Conservation (phyloP, 1,284 basidiomycete genomes). For the Naganishia sp. region DNA sequence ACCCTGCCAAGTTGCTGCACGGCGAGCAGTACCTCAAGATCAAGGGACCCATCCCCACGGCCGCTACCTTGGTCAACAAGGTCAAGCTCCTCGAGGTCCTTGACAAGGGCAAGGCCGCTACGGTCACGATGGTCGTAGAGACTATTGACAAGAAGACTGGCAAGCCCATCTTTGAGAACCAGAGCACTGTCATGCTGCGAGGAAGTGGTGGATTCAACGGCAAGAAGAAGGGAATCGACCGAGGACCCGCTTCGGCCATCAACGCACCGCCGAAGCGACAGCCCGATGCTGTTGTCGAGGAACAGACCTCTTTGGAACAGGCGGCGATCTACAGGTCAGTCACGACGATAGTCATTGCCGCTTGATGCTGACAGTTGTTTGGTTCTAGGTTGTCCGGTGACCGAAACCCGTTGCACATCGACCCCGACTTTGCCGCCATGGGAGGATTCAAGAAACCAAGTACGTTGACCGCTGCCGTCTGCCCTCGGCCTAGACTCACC, state of each 20-base stretch:
- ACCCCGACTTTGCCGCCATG: constrained; percentile 87
- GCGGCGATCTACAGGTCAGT: constrained; percentile 83
- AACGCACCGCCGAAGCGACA: constrained; percentile 80
- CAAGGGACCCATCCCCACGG: constrained; percentile 82
- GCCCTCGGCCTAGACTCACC: constrained; percentile 54
- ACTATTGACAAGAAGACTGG: constrained; percentile 78
- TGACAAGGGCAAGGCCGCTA: constrained; percentile 78
- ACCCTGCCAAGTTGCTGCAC: constrained; percentile 60
- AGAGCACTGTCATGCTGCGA: constrained; percentile 88
- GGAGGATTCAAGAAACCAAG: constrained; percentile 92
- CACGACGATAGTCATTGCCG: too few relatives aligned
- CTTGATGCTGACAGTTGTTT: neutral
- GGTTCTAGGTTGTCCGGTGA: constrained; percentile 74
- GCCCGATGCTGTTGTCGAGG: constrained; percentile 82
- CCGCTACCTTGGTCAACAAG: constrained; percentile 75
- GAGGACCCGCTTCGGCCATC: constrained; percentile 81
- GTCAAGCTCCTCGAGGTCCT: constrained; percentile 59
- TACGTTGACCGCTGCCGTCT: constrained; percentile 47
- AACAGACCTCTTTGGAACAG: constrained; percentile 77
- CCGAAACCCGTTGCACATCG: constrained; percentile 88
- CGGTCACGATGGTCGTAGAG: constrained; percentile 75
- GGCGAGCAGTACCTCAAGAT: constrained; percentile 95
- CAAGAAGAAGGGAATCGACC: constrained; percentile 80
- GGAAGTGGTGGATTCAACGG: constrained; percentile 95
- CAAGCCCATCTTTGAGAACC: constrained; percentile 85